These are phyloP conservation scores for Didymella pomorum DNA, from an alignment of 2,329 filamentous ascomycete genomes.

Conservation along the genomic window DNA sequence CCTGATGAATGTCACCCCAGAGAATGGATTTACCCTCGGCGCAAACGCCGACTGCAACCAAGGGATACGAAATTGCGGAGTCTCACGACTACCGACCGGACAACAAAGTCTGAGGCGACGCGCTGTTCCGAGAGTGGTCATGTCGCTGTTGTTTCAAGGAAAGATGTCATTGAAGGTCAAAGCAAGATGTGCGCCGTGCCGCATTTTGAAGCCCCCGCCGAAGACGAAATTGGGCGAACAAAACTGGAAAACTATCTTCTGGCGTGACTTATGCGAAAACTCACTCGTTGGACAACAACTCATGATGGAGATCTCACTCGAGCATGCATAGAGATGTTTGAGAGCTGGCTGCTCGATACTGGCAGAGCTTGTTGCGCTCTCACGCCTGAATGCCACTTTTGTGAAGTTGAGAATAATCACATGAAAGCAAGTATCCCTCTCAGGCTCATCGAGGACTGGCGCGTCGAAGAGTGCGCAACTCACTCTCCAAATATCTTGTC, in stretches of 20 bases:
- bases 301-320: no score
- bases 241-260: no score
- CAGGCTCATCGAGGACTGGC: no score
- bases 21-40: neutral
- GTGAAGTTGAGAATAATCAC: neutral
- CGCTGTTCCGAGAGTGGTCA: neutral
- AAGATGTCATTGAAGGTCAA: neutral
- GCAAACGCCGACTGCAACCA: constrained; percentile 7
- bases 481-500: no score
- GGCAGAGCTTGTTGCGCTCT: neutral
- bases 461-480: no score
- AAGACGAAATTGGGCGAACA: neutral
- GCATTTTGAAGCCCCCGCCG: neutral
- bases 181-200: neutral
- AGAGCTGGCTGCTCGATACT: neutral
- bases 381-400: neutral
- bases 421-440: neutral
- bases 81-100: neutral
- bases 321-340: neutral
- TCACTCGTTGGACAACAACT: no score
- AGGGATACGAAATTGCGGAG: neutral
- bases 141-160: neutral
- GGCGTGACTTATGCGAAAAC: no score
- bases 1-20: neutral
- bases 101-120: neutral